Conservation (phyloP, 176 grass and related monocot genomes). For the Eleusine indica region DNA sequence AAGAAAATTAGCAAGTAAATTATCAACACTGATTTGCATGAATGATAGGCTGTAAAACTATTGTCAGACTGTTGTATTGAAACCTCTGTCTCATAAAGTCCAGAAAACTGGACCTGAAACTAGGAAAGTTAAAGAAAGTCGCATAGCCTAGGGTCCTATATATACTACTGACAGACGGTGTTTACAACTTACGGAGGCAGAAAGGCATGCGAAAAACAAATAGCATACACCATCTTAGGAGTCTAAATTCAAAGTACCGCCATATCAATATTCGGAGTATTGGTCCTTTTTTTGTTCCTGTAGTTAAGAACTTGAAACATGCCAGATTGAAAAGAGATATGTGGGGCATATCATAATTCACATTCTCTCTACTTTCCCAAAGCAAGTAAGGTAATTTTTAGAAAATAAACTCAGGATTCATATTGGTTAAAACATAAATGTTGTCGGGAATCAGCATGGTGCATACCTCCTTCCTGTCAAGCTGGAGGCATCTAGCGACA, state of each 20-base stretch:
- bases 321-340: background rate
- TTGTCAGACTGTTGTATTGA: background rate
- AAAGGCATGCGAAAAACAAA: background rate
- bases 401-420: background rate
- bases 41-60: background rate
- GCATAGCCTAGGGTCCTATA: background rate
- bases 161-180: background rate
- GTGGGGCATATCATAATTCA: background rate
- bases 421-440: background rate
- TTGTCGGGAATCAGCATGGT: background rate
- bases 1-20: background rate
- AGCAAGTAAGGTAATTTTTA: background rate
- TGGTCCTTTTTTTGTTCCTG: background rate
- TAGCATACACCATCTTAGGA: background rate
- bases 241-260: background rate
- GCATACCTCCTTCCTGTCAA: slow-evolving; percentile 66
- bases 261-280: background rate
- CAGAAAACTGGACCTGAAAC: background rate
- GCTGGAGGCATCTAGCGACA: slow-evolving; percentile 69
- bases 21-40: background rate
- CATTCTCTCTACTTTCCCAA: background rate
- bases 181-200: background rate
- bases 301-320: background rate
- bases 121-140: background rate
- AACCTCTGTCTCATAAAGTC: background rate